Percentiles rank a stretch among this genome's conserved stretches.
These are phyloP conservation scores for Suhomyces pyralidae DNA, from an alignment of 805 yeast species.

Conservation along the genomic window DNA sequence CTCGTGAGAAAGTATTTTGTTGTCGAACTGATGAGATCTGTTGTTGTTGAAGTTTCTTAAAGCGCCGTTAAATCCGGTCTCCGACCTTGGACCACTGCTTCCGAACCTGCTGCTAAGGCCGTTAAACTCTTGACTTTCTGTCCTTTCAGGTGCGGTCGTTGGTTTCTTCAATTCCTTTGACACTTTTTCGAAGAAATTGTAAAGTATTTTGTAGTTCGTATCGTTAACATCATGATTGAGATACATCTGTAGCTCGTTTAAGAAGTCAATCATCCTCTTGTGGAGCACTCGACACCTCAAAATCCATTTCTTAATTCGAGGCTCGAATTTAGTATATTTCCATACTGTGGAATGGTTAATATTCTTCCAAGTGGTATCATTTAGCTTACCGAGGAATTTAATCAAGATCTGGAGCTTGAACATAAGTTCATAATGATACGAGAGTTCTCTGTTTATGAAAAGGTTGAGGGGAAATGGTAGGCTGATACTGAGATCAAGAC, in stretches of 20 bases:
- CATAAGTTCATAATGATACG: slow-evolving; percentile 75
- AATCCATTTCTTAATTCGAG: slow-evolving; percentile 51
- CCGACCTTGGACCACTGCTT: background rate
- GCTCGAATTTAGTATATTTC: slow-evolving; percentile 49
- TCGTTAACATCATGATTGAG: slow-evolving; percentile 60
- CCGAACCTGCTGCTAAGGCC: background rate
- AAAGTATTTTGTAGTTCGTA: slow-evolving; percentile 47
- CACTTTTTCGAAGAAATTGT: slow-evolving; percentile 14
- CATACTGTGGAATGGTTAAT: slow-evolving; percentile 64
- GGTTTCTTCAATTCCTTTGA: slow-evolving; percentile 5
- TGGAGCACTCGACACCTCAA: slow-evolving; percentile 54
- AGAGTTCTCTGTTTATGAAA: slow-evolving; percentile 63
- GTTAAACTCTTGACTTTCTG: background rate
- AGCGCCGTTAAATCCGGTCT: background rate
- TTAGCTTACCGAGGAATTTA: slow-evolving; percentile 56
- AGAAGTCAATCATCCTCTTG: slow-evolving; percentile 52
- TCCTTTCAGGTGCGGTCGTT: slow-evolving; percentile 10
- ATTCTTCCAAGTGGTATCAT: slow-evolving; percentile 71
- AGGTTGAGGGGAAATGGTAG: slow-evolving; percentile 87
- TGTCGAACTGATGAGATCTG: slow-evolving; percentile 22
- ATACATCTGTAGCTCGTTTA: slow-evolving; percentile 54
- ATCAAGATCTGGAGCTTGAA: slow-evolving; percentile 67
- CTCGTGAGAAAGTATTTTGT: slow-evolving; percentile 11
- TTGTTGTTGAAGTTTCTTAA: slow-evolving; percentile 13
- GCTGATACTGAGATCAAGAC: slow-evolving; percentile 53